phyloP scores from a whole-genome alignment of 495 filamentous ascomycete species.

The Alectoria sarmentosa region DNA sequence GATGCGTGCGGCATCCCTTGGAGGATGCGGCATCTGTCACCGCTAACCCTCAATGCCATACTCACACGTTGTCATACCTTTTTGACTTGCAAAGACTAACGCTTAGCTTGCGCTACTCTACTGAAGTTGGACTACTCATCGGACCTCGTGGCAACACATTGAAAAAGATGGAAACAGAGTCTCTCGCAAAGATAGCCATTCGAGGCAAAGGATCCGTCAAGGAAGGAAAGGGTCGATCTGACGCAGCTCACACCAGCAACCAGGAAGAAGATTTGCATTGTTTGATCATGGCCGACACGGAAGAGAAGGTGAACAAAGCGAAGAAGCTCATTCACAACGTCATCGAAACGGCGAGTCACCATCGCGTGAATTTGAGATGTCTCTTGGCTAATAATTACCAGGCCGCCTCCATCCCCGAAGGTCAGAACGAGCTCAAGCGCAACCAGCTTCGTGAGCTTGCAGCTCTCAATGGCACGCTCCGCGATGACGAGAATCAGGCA shows the following conservation, averaged over 20 bases:
- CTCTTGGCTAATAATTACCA: conserved; percentile 31
- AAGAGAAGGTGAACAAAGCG: conserved; percentile 96
- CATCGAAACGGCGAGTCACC: conserved; percentile 83
- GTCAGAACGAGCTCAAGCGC: conserved; percentile 95
- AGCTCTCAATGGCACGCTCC: conserved; percentile 93
- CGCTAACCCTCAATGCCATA: conserved; percentile 50
- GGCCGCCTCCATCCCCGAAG: conserved; percentile 97
- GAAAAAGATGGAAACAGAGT: conserved; percentile 99
- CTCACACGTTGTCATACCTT: conserved; percentile 26
- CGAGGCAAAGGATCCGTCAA: conserved; percentile 99
- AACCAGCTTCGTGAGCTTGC: conserved; percentile 97
- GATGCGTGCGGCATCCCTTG: conserved; percentile 31
- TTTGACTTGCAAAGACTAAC: conserved; percentile 66
- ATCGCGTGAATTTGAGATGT: background rate
- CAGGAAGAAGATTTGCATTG: conserved; percentile 99
- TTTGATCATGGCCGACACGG: conserved; percentile 97
- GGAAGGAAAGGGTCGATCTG: conserved; percentile 97
- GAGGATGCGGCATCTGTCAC: conserved; percentile 24
- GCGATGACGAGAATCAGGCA: conserved; percentile 97
- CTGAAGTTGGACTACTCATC: conserved; percentile 99
- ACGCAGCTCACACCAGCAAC: conserved; percentile 97
- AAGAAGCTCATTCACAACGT: conserved; percentile 96
- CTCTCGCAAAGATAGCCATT: conserved; percentile 95
- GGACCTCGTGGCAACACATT: conserved; percentile 98
- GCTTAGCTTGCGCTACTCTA: conserved; percentile 70